phyloP scores from a whole-genome alignment of 768 basidiomycete species.

The Epithele typhae region DNA sequence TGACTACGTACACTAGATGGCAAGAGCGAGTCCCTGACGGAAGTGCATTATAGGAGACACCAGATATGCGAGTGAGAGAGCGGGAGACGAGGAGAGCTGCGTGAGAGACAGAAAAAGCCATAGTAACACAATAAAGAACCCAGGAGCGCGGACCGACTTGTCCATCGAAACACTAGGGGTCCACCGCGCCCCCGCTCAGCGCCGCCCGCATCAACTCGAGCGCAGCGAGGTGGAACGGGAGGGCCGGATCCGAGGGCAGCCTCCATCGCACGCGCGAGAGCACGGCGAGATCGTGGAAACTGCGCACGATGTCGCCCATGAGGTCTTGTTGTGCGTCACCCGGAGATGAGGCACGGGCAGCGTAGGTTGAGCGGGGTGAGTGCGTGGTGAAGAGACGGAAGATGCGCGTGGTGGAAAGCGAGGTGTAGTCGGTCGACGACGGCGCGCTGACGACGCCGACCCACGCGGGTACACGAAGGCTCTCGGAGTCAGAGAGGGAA shows the following conservation, averaged over 20 bases:
- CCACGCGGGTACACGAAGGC: slow-evolving; percentile 50
- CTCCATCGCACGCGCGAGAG: slow-evolving; percentile 51
- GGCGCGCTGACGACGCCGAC: slow-evolving; percentile 58
- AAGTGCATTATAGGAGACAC: not conserved
- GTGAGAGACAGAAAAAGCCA: not conserved
- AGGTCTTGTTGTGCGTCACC: slow-evolving; percentile 23
- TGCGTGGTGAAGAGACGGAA: slow-evolving; percentile 53
- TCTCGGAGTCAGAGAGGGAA: slow-evolving; percentile 29
- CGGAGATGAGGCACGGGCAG: not conserved
- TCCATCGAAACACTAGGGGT: not conserved
- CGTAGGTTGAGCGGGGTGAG: slow-evolving; percentile 35
- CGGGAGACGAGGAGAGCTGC: not conserved
- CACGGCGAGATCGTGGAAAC: slow-evolving; percentile 66
- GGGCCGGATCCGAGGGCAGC: slow-evolving; percentile 42
- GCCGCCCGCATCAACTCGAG: slow-evolving; percentile 55
- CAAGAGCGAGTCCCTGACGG: too few relatives aligned
- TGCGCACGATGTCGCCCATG: slow-evolving; percentile 56
- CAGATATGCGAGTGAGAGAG: not conserved
- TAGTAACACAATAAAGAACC: not conserved
- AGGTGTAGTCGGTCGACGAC: slow-evolving; percentile 36
- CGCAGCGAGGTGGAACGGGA: slow-evolving; percentile 76
- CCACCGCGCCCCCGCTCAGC: slow-evolving; percentile 23
- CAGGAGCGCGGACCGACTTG: too few relatives aligned
- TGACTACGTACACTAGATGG: too few relatives aligned
- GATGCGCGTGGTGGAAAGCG: slow-evolving; percentile 51